Evolutionary conservation across 805 yeast species (phyloP), one percentile per base, ranked within the genome.

Genomic region (Hyphopichia homilentoma): DNA sequence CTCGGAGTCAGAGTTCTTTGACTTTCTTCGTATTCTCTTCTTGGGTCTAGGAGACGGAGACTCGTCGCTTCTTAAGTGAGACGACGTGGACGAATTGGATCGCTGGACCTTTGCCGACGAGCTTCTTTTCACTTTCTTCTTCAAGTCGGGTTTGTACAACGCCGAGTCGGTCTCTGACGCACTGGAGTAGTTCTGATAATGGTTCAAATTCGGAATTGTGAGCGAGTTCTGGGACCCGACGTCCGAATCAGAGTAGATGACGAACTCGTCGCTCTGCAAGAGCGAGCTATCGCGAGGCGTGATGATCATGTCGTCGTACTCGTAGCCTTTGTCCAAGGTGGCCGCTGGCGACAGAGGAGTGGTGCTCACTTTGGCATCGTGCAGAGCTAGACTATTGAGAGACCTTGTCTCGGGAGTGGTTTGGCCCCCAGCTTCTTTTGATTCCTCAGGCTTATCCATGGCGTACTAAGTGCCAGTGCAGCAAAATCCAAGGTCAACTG

Each of bases 191-290:
- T 16, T 13, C 12, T 13, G 20, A 18, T 27, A 27, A 15, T 16
- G 21, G 7, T 13, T 12, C n/a, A 15, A 16, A n/a, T n/a, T n/a
- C 7, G 22, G 22, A 20, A 11, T 8, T 5, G 11, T 16, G 4
- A 54, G 29, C 9, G 63, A 57, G 32, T 52, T 48, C 30, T 53
- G 59, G 7, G 62, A 55, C 8, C 57, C 64, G 4, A 50, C 50
- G 30, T 61, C 68, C 1, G 65, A 58, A 38, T 61, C 68, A 0
- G 64, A 56, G 35, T 47, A 59, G 8, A 61, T 43, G n/a, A 50
- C 63, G 24, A 41, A 49, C 16, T 61, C 68, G 31, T 59, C 63
- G 30, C n/a, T n/a, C n/a, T n/a, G n/a, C n/a, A n/a, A n/a, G n/a
- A n/a, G n/a, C n/a, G n/a, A n/a, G n/a, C n/a, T n/a, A n/a, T n/a